Evolutionary conservation across 2,329 filamentous ascomycete genomes (phyloP), one percentile per base, ranked within the genome.

Genomic region (Fusarium lyarnte): DNA sequence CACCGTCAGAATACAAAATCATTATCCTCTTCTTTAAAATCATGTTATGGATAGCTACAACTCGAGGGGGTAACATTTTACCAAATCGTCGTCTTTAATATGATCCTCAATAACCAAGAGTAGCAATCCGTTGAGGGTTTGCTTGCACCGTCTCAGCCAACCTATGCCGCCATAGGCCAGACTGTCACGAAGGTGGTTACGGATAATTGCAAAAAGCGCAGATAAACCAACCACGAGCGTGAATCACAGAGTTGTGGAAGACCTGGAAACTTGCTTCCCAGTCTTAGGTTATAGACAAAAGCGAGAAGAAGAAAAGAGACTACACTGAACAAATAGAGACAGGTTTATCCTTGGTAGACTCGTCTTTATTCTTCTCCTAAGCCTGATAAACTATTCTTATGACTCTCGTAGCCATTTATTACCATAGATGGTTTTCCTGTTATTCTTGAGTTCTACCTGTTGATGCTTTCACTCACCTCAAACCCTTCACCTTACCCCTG

Each of bases 321-420:
- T 29, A 3, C 43, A 29, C 8, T 29, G 13, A 21, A 27, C 11
- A 8, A 19, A 13, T 6, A 46, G 12, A 14, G 27, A 29, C 12
- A 27, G 25, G 9, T 9, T 29, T 29, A 21, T 43, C 6, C 14
- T 11, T 29, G 12, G 12, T 13, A 14, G 12, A 41, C 8, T 17
- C 21, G 11, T 16, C 21, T 12, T n/a, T 29, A 3, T 0, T 31
- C 14, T 27, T 31, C 21, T 47, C n/a, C 0, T 17, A n/a, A 47
- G 8, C 14, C 10, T 4, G 3, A 17, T 12, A 7, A 1, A 2
- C 14, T 17, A 17, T n/a, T n/a, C 14, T n/a, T 0, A n/a, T 6
- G 13, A 3, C 45, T 12, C 21, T 31, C 4, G 10, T n/a, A 5
- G 11, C n/a, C 4, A 10, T 8, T n/a, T 29, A 10, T 3, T 29